phyloP scores from a whole-genome alignment of 1,139 yeast species.

The Debaryomyces sp. region DNA sequence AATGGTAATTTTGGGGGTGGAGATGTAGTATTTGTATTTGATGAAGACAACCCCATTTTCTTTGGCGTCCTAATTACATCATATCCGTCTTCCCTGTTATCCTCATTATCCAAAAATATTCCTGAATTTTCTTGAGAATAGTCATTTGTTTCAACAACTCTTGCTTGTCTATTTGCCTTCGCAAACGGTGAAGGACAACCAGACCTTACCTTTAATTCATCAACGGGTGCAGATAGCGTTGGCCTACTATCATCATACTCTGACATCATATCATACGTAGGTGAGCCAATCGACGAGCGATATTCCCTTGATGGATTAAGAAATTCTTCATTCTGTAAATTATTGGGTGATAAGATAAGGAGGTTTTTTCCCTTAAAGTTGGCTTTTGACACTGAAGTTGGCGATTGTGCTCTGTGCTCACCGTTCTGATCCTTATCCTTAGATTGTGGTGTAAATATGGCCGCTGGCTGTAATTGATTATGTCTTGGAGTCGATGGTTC shows the following conservation, averaged over 20 bases:
- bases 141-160: conserved; percentile 48
- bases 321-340: conserved; percentile 39
- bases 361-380: conserved; percentile 33
- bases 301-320: conserved; percentile 19
- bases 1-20: conserved; percentile 41
- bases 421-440: not conserved
- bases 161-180: conserved; percentile 47
- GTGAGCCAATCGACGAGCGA: conserved; percentile 1
- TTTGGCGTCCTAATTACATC: conserved; percentile 9
- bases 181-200: conserved; percentile 47
- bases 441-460: conserved; percentile 20
- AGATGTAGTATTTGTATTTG: conserved; percentile 20
- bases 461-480: conserved; percentile 25
- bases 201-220: conserved; percentile 25
- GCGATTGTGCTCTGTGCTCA: conserved; percentile 6
- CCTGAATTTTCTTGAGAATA: conserved; percentile 17
- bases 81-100: not conserved
- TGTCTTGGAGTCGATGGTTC: conserved; percentile 19
- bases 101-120: not conserved
- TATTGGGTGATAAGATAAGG: conserved; percentile 45
- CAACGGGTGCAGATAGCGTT: conserved; percentile 11
- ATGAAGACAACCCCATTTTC: not conserved
- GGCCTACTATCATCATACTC: not conserved
- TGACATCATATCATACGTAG: conserved; percentile 2
- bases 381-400: conserved; percentile 7